Evolutionary conservation across 768 basidiomycete species (phyloP).

Genomic region (Auriscalpium orientale): DNA sequence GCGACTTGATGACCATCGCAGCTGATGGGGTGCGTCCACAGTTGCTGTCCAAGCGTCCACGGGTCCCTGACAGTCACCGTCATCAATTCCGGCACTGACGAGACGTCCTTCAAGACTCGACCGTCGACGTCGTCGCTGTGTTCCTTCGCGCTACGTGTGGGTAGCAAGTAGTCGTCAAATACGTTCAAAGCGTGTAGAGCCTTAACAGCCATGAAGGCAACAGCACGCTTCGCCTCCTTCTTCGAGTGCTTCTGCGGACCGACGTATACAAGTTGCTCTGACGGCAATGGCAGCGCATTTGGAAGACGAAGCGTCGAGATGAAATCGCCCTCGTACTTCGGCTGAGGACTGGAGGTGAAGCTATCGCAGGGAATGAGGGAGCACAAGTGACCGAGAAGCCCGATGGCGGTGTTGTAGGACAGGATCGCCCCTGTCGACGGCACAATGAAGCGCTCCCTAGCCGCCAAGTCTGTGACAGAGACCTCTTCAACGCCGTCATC

Average conservation of each 20-base stretch:
- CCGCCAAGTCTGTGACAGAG: slow-evolving; percentile 48
- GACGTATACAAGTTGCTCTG: slow-evolving; percentile 43
- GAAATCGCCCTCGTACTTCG: slow-evolving; percentile 58
- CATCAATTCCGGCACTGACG: slow-evolving; percentile 45
- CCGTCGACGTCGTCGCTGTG: slow-evolving; percentile 51
- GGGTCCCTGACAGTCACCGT: slow-evolving; percentile 57
- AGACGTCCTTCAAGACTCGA: slow-evolving; percentile 32
- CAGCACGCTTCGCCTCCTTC: slow-evolving; percentile 76
- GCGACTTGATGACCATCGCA: slow-evolving; percentile 43
- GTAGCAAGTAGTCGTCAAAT: slow-evolving; percentile 78
- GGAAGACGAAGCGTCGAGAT: slow-evolving; percentile 56
- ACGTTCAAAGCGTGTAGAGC: slow-evolving; percentile 61
- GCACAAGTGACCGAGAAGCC: slow-evolving; percentile 69
- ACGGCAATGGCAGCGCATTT: slow-evolving; percentile 50
- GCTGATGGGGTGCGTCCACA: slow-evolving; percentile 59
- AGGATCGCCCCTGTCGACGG: slow-evolving; percentile 68
- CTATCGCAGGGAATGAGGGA: slow-evolving; percentile 65
- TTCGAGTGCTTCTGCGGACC: slow-evolving; percentile 63
- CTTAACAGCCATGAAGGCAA: slow-evolving; percentile 72
- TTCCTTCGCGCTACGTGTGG: slow-evolving; percentile 46
- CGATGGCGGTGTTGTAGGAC: slow-evolving; percentile 69
- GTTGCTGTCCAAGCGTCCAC: slow-evolving; percentile 46
- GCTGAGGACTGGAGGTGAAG: slow-evolving; percentile 54
- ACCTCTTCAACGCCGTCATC: slow-evolving; percentile 35
- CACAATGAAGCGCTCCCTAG: slow-evolving; percentile 69